Percentiles rank a stretch among this genome's conserved stretches.
Evolutionary conservation across 208 protist genomes (phyloP).

Genomic region (Wallacemonas rigidus): DNA sequence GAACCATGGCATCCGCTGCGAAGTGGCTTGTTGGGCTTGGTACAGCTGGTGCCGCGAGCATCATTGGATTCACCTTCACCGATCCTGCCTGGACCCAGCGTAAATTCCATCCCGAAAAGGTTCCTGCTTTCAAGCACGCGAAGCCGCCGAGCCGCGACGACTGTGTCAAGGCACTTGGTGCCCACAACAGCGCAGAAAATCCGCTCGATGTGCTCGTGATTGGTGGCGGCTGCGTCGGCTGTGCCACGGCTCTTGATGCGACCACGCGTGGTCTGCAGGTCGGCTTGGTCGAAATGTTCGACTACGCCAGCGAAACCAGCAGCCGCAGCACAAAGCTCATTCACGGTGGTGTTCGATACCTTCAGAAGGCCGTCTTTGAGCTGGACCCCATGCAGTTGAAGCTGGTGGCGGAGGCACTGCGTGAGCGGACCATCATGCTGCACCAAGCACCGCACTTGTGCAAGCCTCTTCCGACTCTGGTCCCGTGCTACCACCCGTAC

Average conservation of each 20-base stretch:
- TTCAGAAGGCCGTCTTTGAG: constrained; percentile 91
- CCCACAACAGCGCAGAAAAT: constrained; percentile 46
- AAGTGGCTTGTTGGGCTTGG: constrained; percentile 52
- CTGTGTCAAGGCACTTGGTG: constrained; percentile 51
- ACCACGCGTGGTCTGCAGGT: constrained; percentile 90
- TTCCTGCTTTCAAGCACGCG: constrained; percentile 41
- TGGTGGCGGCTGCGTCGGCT: constrained; percentile 95
- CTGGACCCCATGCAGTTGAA: constrained; percentile 84
- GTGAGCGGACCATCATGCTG: constrained; percentile 93
- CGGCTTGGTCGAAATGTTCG: constrained; percentile 94
- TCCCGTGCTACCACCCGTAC: constrained; percentile 91
- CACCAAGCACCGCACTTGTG: constrained; percentile 94
- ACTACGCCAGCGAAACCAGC: constrained; percentile 96
- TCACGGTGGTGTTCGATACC: constrained; percentile 97
- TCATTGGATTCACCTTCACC: constrained; percentile 74
- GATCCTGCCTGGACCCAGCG: constrained; percentile 82
- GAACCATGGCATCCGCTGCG: constrained; percentile 35
- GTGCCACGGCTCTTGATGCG: constrained; percentile 93
- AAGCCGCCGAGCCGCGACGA: constrained; percentile 56
- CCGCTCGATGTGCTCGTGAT: constrained; percentile 95
- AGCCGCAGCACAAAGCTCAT: constrained; percentile 97
- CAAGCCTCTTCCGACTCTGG: constrained; percentile 87
- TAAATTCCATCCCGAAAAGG: constrained; percentile 47
- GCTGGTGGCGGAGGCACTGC: constrained; percentile 91
- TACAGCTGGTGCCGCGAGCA: constrained; percentile 44